These are phyloP conservation scores for Russula compacta DNA, from an alignment of 768 basidiomycete species.

Conservation along the genomic window DNA sequence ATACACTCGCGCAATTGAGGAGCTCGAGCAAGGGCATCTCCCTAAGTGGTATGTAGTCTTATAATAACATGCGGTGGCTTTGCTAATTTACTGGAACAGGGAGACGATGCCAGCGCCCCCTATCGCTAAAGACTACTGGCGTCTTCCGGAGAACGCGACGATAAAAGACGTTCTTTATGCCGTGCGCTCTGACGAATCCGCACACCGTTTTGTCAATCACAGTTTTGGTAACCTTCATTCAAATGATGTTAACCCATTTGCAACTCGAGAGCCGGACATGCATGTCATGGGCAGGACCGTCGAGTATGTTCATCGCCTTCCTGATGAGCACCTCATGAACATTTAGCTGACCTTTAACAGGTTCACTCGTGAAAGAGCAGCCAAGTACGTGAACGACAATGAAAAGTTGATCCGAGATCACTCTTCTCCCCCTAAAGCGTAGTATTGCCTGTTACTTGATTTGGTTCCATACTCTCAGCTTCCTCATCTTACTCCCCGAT, in stretches of 20 bases:
- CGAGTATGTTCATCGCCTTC: conserved; percentile 36
- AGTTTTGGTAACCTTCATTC: conserved; percentile 80
- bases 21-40: conserved; percentile 72
- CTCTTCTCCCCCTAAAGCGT: neutral
- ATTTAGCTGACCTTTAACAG: neutral
- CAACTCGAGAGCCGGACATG: conserved; percentile 84
- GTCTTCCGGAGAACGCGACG: conserved; percentile 60
- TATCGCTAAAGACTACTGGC: conserved; percentile 96
- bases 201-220: conserved; percentile 94
- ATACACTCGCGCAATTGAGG: conserved; percentile 78
- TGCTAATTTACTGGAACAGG: conserved; percentile 31
- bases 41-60: conserved; percentile 56
- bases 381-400: conserved; percentile 12
- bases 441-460: neutral
- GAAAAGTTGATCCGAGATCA: conserved; percentile 8
- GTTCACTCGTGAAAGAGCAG: conserved; percentile 10
- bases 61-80: neutral
- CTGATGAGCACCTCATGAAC: conserved; percentile 2
- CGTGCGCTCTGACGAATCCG: conserved; percentile 87
- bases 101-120: conserved; percentile 63
- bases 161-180: conserved; percentile 86
- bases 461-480: neutral
- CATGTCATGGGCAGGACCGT: conserved; percentile 65
- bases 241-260: conserved; percentile 82
- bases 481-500: neutral